Evolutionary conservation across 257 asterid species (phyloP).

Genomic region (Verbascum thapsus): DNA sequence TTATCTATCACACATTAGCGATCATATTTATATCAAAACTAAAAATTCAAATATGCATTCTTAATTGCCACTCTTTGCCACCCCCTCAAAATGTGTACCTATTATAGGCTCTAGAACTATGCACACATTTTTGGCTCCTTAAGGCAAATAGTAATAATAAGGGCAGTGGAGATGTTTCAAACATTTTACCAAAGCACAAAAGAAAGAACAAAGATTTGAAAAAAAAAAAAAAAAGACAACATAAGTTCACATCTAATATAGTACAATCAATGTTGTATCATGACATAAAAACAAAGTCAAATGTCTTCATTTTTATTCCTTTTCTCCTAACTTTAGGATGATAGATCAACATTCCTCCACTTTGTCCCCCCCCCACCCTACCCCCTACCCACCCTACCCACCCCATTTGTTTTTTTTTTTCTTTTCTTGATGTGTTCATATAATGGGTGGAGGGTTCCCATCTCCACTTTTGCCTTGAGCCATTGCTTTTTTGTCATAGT

Average conservation of each 20-base stretch:
- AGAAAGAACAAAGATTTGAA: constrained; percentile 33
- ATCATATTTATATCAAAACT: too few species aligned
- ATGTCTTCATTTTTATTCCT: constrained; percentile 29
- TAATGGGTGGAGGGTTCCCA: constrained; percentile 55
- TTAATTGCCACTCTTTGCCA: too few species aligned
- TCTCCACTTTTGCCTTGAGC: constrained; percentile 46
- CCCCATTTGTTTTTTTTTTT: constrained; percentile 10
- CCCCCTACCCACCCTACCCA: constrained; percentile 32
- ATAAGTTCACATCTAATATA: constrained; percentile 34
- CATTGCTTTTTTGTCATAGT: constrained; percentile 53
- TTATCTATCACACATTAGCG: too few species aligned
- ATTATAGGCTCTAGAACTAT: too few species aligned
- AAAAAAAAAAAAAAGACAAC: constrained; percentile 50
- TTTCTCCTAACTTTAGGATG: constrained; percentile 40
- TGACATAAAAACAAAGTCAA: constrained; percentile 55
- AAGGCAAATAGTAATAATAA: too few species aligned
- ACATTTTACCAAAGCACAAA: constrained; percentile 23
- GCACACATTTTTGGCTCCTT: too few species aligned
- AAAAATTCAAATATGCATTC: too few species aligned
- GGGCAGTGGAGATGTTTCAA: too few species aligned
- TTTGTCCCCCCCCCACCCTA: constrained; percentile 62
- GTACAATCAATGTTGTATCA: constrained; percentile 58
- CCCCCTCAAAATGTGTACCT: too few species aligned
- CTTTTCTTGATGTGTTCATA: constrained; percentile 20
- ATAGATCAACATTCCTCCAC: constrained; percentile 81